A percentile compares a stretch with the other conserved stretches of the same genome.
Conservation (phyloP, 768 basidiomycete genomes). For the Dendrothele bispora region DNA sequence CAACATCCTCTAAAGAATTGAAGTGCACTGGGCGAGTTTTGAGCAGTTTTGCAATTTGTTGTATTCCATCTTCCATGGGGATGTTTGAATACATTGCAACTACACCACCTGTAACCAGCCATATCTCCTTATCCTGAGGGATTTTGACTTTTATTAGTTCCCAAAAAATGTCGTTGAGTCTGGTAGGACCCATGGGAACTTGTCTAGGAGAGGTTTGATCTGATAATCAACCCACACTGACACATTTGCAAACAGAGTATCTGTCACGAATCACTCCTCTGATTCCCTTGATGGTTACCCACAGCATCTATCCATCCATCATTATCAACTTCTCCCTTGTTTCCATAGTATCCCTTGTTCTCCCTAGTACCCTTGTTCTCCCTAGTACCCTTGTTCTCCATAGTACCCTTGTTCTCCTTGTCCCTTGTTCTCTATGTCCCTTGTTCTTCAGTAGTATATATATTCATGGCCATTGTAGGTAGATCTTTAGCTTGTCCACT, state of each 20-base stretch:
- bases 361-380: too few species aligned
- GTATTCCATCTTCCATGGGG: slow-evolving; percentile 21
- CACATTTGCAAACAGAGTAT: slow-evolving; percentile 9
- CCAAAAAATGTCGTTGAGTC: slow-evolving; percentile 7
- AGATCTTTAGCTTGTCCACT: too few species aligned
- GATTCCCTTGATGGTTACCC: too few species aligned
- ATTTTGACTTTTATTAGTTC: slow-evolving; percentile 3
- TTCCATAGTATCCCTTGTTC: too few species aligned
- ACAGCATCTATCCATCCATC: too few species aligned
- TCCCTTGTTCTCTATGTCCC: too few species aligned
- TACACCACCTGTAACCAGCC: slow-evolving; percentile 6
- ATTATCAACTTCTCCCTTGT: too few species aligned
- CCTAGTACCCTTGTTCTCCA: too few species aligned
- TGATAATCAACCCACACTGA: slow-evolving; percentile 9
- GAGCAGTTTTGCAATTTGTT: neutral
- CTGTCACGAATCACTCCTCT: too few species aligned
- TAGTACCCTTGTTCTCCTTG: too few species aligned
- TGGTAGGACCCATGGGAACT: slow-evolving; percentile 2
- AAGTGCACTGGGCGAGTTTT: neutral
- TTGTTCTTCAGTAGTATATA: too few species aligned
- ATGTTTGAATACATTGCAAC: slow-evolving; percentile 5
- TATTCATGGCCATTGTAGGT: too few species aligned
- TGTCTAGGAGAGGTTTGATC: slow-evolving; percentile 6
- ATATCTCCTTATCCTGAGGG: neutral
- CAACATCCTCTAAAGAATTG: neutral